Conservation (phyloP, 345 rosid genomes). For the Stellera chamaejasme region DNA sequence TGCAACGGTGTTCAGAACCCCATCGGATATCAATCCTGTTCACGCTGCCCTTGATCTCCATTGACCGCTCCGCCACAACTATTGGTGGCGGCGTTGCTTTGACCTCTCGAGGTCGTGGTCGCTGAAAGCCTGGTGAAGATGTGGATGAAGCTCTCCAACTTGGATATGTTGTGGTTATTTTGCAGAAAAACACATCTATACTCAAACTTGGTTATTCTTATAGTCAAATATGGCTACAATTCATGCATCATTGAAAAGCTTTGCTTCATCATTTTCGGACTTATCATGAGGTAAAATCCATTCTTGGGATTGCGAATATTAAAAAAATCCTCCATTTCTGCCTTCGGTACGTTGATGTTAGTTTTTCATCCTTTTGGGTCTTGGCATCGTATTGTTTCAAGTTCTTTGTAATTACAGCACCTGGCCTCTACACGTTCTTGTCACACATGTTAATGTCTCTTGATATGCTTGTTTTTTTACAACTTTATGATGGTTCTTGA, state of each 20-base stretch:
- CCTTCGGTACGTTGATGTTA: not conserved
- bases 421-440: slow-evolving; percentile 65
- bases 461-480: not conserved
- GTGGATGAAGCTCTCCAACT: too few species aligned
- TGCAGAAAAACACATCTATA: too few species aligned
- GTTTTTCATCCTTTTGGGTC: slow-evolving; percentile 9
- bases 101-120: too few species aligned
- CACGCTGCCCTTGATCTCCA: too few species aligned
- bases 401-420: slow-evolving; percentile 88
- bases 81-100: too few species aligned
- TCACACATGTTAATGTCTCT: slow-evolving; percentile 43
- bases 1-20: too few species aligned
- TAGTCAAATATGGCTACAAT: slow-evolving; percentile 63
- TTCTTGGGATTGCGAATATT: not conserved
- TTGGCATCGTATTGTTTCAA: slow-evolving; percentile 65
- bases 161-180: too few species aligned
- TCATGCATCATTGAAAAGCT: slow-evolving; percentile 81
- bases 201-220: not conserved
- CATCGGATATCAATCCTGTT: too few species aligned
- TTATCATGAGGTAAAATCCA: slow-evolving; percentile 57
- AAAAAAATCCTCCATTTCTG: not conserved
- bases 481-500: not conserved
- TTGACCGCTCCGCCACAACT: too few species aligned
- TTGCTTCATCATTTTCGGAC: slow-evolving; percentile 58
- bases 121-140: too few species aligned